phyloP scores from a whole-genome alignment of 2,329 filamentous ascomycete species.

The Chaetoscypha palmicola region DNA sequence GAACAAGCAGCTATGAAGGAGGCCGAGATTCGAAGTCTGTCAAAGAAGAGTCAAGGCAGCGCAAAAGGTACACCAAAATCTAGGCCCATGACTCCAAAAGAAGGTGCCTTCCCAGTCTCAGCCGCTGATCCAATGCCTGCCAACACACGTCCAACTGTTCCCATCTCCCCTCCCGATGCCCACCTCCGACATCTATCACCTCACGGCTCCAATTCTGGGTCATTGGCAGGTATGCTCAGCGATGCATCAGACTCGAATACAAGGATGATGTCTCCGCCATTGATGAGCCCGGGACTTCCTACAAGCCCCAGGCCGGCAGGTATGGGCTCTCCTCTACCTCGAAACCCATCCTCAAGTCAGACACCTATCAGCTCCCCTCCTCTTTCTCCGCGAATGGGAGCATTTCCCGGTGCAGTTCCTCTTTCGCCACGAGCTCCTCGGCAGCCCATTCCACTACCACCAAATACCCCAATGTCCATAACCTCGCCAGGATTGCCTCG shows the following conservation, averaged over 20 bases:
- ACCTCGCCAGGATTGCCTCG: conserved; percentile 37
- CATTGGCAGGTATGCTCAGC: conserved; percentile 46
- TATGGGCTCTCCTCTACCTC: conserved; percentile 51
- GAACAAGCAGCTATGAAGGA: conserved; percentile 62
- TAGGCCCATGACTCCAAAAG: conserved; percentile 35
- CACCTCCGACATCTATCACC: conserved; percentile 29
- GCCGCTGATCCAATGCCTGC: conserved; percentile 31
- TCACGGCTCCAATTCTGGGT: conserved; percentile 37
- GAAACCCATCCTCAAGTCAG: conserved; percentile 36
- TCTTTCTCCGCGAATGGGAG: conserved; percentile 53
- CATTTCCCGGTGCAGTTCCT: conserved; percentile 43
- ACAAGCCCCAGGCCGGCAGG: conserved; percentile 53
- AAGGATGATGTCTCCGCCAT: conserved; percentile 33
- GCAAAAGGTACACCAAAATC: conserved; percentile 46
- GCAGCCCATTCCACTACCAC: conserved; percentile 65
- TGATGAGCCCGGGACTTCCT: conserved; percentile 55
- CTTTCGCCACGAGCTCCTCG: conserved; percentile 68
- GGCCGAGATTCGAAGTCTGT: conserved; percentile 62
- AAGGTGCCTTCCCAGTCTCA: conserved; percentile 29
- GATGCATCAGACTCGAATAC: conserved; percentile 20
- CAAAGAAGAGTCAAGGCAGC: conserved; percentile 61
- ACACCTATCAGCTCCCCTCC: conserved; percentile 55
- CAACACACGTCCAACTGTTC: conserved; percentile 33
- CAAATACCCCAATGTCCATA: conserved; percentile 60
- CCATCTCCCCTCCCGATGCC: conserved; percentile 28